Base-by-base conservation (phyloP, 228 moss, liverwort and hornwort species). In the Sphagnum magellanicum region DNA sequence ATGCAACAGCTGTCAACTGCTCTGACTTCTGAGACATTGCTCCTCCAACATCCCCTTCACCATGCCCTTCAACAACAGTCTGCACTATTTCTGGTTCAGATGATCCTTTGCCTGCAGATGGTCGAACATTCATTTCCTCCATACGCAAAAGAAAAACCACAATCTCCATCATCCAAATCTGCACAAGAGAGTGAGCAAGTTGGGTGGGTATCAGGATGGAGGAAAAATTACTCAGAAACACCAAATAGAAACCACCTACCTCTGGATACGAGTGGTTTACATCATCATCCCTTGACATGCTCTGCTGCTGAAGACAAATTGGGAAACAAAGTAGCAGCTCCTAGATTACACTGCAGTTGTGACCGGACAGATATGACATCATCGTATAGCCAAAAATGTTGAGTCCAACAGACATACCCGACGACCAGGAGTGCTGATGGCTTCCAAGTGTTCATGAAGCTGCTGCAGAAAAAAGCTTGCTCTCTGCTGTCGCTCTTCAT, bases 161-260 rank as follows among this genome's bases (percentile, higher is more conserved):
- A 53, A 89, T 79, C 68, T 74, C 69, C 88, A 92, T 88, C 88
- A 96, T 87, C 92, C 92, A 96, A 71, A 89, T 79, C 96, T 96
- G 79, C 75, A 75, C 51, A 57, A 75, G 50, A 55, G 55, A 32
- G 32, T 32, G 32, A 32, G 32, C 32, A 2, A 32, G 32, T 32
- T 32, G 32, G 32, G 32, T 32, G 32, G 32, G 32, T 32, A 32
- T 32, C 32, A 32, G 32, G 32, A 32, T 32, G 32, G 32, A 32
- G 32, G 32, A 32, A 3, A 32, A 32, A 32, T 32, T 32, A 32
- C 32, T 32, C 32, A 32, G 32, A 3, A 32, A 1, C 32, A 32
- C 32, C 32, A 32, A 32, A 32, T 32, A 32, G 32, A 32, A 32
- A 32, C 3, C 32, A 32, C 32, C 32, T 32, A 32, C 32, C 32